Percentiles rank a stretch among this genome's conserved stretches.
phyloP scores from a whole-genome alignment of 2,329 filamentous ascomycete genomes.

The Penicillium sp. region DNA sequence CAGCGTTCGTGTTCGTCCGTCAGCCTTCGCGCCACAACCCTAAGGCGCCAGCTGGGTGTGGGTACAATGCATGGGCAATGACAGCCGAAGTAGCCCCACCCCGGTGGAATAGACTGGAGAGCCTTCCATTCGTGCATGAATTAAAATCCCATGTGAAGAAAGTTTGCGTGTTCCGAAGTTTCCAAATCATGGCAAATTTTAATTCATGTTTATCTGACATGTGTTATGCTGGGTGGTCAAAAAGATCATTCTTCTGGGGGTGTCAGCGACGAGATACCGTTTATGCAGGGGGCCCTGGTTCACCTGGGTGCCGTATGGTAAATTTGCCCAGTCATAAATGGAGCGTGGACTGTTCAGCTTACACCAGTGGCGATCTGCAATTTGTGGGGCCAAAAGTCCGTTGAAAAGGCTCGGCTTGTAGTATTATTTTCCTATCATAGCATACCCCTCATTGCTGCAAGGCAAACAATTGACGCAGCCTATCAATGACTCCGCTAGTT shows the following conservation, averaged over 20 bases:
- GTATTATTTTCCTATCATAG: not conserved
- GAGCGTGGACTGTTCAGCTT: not conserved
- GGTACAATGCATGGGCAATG: not conserved
- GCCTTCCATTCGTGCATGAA: constrained; percentile 12
- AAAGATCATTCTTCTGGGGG: not conserved
- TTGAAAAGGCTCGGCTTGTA: not conserved
- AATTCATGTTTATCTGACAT: not conserved
- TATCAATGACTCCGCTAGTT: not conserved
- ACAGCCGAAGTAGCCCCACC: constrained; percentile 2
- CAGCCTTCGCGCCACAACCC: constrained; percentile 14
- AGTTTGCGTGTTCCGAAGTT: not conserved
- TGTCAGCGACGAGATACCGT: not conserved
- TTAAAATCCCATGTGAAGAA: constrained; percentile 9
- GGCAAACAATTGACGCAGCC: not conserved
- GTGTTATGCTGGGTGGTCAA: not conserved
- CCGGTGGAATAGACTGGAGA: not conserved
- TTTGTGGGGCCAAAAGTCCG: not conserved
- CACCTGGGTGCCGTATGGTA: not conserved
- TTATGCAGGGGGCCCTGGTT: not conserved
- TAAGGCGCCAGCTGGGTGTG: not conserved
- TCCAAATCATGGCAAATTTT: not conserved
- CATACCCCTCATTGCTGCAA: not conserved
- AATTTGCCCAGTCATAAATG: not conserved
- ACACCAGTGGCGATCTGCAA: not conserved
- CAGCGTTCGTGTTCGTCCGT: constrained; percentile 3